phyloP scores from a whole-genome alignment of 352 stramenopile species.

The Pythium brassicae region DNA sequence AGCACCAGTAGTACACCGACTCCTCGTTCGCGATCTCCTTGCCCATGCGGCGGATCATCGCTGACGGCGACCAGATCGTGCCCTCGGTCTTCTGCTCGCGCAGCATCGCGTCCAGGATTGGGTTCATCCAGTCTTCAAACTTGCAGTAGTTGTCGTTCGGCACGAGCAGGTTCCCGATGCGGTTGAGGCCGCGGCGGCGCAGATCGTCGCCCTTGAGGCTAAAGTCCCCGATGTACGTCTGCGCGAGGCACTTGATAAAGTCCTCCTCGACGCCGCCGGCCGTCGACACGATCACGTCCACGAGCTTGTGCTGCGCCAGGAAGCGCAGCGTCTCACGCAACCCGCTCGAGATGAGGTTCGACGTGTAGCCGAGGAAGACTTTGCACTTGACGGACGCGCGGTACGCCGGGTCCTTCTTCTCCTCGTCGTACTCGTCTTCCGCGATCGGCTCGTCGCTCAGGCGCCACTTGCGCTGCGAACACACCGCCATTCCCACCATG shows the following conservation, averaged over 20 bases:
- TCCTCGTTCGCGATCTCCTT: slow-evolving; percentile 98
- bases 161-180: slow-evolving; percentile 99
- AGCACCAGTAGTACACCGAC: slow-evolving; percentile 99
- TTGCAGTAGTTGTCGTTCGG: slow-evolving; percentile 99
- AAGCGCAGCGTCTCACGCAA: slow-evolving; percentile 98
- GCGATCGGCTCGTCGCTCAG: slow-evolving; percentile 92
- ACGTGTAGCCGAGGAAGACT: slow-evolving; percentile 99
- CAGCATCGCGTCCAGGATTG: slow-evolving; percentile 97
- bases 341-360: slow-evolving; percentile 99
- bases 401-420: slow-evolving; percentile 71
- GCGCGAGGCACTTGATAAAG: slow-evolving; percentile 99
- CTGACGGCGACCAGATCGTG: slow-evolving; percentile 95
- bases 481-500: too few relatives aligned
- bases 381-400: slow-evolving; percentile 90
- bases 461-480: slow-evolving; percentile 91
- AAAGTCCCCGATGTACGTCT: slow-evolving; percentile 98
- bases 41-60: slow-evolving; percentile 95
- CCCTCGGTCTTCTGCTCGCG: slow-evolving; percentile 94
- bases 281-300: slow-evolving; percentile 96
- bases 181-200: slow-evolving; percentile 96
- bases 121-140: slow-evolving; percentile 96
- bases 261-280: slow-evolving; percentile 95
- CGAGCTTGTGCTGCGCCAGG: slow-evolving; percentile 97
- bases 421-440: slow-evolving; percentile 91
- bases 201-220: slow-evolving; percentile 90